Percentiles rank a stretch among this genome's conserved stretches.
Evolutionary conservation across 139 green algal species (phyloP).

Genomic region (Chlorella sp.): DNA sequence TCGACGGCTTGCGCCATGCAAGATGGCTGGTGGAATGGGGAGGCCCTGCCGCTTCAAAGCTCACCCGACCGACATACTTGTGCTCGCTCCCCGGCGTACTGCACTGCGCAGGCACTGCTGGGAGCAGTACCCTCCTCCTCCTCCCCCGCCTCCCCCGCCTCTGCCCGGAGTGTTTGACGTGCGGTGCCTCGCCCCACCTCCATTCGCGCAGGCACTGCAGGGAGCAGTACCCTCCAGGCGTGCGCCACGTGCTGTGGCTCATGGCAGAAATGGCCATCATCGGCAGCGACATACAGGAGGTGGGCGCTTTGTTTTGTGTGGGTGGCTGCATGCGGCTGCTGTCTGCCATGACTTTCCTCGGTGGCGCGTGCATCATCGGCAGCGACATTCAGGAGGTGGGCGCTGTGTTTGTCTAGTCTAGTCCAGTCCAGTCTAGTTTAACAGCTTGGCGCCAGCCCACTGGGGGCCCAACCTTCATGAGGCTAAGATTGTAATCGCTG

Average conservation of each 20-base stretch:
- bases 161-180: too few relatives aligned
- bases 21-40: too few relatives aligned
- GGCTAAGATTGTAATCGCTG: too few relatives aligned
- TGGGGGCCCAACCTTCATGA: too few relatives aligned
- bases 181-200: neutral
- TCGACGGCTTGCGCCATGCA: too few relatives aligned
- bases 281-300: constrained; percentile 73
- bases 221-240: constrained; percentile 44
- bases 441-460: neutral
- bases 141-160: too few relatives aligned
- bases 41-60: too few relatives aligned
- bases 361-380: neutral
- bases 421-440: constrained; percentile 26
- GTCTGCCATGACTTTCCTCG: too few relatives aligned
- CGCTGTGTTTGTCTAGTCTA: neutral
- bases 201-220: constrained; percentile 6
- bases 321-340: neutral
- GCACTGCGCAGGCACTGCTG: neutral
- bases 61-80: too few relatives aligned
- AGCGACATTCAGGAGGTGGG: neutral
- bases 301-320: neutral
- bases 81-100: neutral
- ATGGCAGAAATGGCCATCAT: constrained; percentile 92
- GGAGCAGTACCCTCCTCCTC: neutral
- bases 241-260: constrained; percentile 74